A percentile compares a stretch with the other conserved stretches of the same genome.
Evolutionary conservation across 1,284 basidiomycete genomes (phyloP).

Genomic region (Agroathelia rolfsii): DNA sequence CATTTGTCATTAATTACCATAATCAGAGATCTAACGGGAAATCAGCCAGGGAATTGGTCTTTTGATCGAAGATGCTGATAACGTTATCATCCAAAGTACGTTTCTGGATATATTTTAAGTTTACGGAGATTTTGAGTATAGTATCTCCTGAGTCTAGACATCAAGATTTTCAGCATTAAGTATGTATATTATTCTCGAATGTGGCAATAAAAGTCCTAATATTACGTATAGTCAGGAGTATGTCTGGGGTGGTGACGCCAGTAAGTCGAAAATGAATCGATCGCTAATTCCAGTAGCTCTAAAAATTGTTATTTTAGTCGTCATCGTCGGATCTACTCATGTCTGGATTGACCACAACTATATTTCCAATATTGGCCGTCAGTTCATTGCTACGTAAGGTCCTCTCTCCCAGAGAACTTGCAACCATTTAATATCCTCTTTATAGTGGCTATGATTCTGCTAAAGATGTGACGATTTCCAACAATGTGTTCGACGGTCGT

Average conservation of each 20-base stretch:
- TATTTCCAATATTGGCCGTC: slow-evolving; percentile 18
- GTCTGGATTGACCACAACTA: slow-evolving; percentile 15
- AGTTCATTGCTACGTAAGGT: slow-evolving; percentile 18
- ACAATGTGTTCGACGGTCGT: slow-evolving; percentile 18
- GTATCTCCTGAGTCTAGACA: too few species aligned
- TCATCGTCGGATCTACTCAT: slow-evolving; percentile 14
- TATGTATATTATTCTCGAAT: too few species aligned
- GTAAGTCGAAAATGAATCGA: slow-evolving; percentile 7
- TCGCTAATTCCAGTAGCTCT: slow-evolving; percentile 10
- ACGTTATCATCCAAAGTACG: slow-evolving; percentile 22
- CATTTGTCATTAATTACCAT: neutral
- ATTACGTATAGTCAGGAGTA: too few species aligned
- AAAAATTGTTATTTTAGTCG: slow-evolving; percentile 18
- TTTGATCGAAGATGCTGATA: slow-evolving; percentile 19
- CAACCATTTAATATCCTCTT: too few species aligned
- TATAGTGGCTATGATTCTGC: slow-evolving; percentile 15
- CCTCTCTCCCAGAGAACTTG: neutral
- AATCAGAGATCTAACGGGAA: slow-evolving; percentile 2
- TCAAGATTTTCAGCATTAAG: too few species aligned
- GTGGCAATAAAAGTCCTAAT: too few species aligned
- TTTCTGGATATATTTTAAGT: neutral
- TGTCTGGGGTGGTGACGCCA: slow-evolving; percentile 19
- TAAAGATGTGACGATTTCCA: slow-evolving; percentile 15
- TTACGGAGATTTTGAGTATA: slow-evolving; percentile 9
- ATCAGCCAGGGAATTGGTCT: slow-evolving; percentile 18